Base-by-base conservation (phyloP, 2,329 filamentous ascomycete genomes). In the Clonostachys solani region DNA sequence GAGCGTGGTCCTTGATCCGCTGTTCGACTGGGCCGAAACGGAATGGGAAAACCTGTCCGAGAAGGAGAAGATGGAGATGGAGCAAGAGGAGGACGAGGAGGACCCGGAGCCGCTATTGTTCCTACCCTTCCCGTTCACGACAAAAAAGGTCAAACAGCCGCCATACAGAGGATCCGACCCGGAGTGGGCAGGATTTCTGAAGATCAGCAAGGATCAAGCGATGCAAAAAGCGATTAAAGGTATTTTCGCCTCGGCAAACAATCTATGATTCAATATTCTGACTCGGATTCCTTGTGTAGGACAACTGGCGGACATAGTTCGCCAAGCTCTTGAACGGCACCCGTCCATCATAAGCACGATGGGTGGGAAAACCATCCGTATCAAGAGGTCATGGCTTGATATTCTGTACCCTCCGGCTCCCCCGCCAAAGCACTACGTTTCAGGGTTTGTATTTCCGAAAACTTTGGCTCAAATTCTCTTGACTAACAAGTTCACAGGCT, bases 61-160 rank as follows among this genome's bases (percentile, higher is more conserved):
- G 18, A 66, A 74, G 41, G 73, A 76, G 55, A 70, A 65, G 50
- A 60, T 66, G 47, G 65, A 66, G 43, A 54, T 69, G 35, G 61
- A 68, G 38, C 63, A 69, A 6, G 61, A 69, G 13, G 66, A 71
- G 2, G 69, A 72, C 3, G 67, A 73, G 5, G 69, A 71, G 3
- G 67, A 73, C 4, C 66, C 68, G 13, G 68, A 74, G 16, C 63
- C 73, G 2, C 53, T 75, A 13, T 17, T 73, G 6, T 86, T 86
- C 50, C 73, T 87, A 8, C 80, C 84, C 0, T 76, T 87, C 45
- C 81, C 81, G 5, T 80, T 81, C 40, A 81, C 78, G 3, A 78
- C 72, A 1, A 72, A 71, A 44, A 54, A 68, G 48, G 63, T 81
- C 16, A 64, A 70, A 15, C 70, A 74, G 33, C 58, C 63, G 33